Conservation (phyloP, 2,329 filamentous ascomycete species). For the Paracoccidioides brasiliensis region DNA sequence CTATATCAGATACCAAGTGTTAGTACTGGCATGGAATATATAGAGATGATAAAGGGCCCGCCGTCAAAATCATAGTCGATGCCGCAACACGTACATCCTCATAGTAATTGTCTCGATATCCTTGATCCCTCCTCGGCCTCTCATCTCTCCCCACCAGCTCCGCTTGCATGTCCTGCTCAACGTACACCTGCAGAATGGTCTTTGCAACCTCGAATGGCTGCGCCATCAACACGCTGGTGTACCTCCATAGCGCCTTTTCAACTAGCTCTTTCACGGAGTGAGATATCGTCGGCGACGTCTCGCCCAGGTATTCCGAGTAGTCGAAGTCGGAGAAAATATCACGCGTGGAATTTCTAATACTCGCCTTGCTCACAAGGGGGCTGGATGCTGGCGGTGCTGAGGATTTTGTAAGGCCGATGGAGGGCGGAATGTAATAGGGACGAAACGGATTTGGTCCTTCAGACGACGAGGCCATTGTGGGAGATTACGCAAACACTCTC, state of each 20-base stretch:
- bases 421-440: conserved; percentile 51
- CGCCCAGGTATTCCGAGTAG: conserved; percentile 74
- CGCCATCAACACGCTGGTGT: conserved; percentile 73
- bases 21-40: conserved; percentile 1
- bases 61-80: too few relatives aligned
- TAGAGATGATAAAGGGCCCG: too few relatives aligned
- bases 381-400: conserved; percentile 29
- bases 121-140: conserved; percentile 17
- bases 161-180: conserved; percentile 30
- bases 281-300: conserved; percentile 60
- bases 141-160: conserved; percentile 19
- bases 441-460: conserved; percentile 46
- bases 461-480: conserved; percentile 33
- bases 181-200: conserved; percentile 69
- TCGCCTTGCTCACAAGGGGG: conserved; percentile 20
- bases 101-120: conserved; percentile 19
- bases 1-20: conserved; percentile 6
- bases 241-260: conserved; percentile 83
- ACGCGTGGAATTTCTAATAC: conserved; percentile 53
- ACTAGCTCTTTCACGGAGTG: conserved; percentile 64
- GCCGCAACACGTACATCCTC: conserved; percentile 16
- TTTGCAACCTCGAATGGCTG: conserved; percentile 98
- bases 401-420: conserved; percentile 45
- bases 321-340: conserved; percentile 83
- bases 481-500: neutral